Percentiles rank a stretch among this genome's conserved stretches.
Evolutionary conservation across 75 land plant genomes (phyloP).

Genomic region (Chamaecyparis obtusa): DNA sequence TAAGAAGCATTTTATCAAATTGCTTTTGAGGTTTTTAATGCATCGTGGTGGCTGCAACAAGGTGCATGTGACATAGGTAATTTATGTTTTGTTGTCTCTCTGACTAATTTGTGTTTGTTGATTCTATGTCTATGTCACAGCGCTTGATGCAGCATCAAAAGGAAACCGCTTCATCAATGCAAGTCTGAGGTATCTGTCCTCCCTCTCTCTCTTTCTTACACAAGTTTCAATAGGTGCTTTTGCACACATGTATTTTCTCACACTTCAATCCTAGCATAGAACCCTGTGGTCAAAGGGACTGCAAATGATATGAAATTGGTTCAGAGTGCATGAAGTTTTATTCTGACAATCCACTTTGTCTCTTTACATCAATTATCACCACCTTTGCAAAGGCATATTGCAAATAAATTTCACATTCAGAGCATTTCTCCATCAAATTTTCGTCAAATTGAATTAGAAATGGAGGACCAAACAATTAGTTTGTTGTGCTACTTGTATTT

Average conservation of each 20-base stretch:
- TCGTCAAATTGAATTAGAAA: too few relatives aligned
- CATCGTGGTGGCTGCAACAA: background rate
- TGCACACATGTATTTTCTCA: background rate
- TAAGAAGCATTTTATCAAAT: background rate
- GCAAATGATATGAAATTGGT: background rate
- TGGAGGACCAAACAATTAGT: too few relatives aligned
- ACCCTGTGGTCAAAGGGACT: background rate
- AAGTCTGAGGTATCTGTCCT: slow-evolving; percentile 53
- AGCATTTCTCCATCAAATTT: background rate
- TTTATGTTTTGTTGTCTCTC: background rate
- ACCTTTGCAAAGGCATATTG: background rate
- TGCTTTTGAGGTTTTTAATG: background rate
- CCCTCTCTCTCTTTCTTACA: background rate
- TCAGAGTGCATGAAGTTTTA: background rate
- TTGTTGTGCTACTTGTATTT: too few relatives aligned
- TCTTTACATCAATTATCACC: background rate
- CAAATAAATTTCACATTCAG: background rate
- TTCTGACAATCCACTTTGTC: background rate
- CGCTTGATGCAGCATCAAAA: slow-evolving; percentile 80
- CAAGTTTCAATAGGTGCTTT: background rate
- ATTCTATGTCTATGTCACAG: slow-evolving; percentile 19
- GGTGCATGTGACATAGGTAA: background rate
- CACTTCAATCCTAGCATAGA: background rate
- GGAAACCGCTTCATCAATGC: slow-evolving; percentile 86
- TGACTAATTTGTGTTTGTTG: background rate